Percentiles rank a stretch among this genome's conserved stretches.
phyloP scores from a whole-genome alignment of 331 rosid genomes.

The Rosa hybrid region DNA sequence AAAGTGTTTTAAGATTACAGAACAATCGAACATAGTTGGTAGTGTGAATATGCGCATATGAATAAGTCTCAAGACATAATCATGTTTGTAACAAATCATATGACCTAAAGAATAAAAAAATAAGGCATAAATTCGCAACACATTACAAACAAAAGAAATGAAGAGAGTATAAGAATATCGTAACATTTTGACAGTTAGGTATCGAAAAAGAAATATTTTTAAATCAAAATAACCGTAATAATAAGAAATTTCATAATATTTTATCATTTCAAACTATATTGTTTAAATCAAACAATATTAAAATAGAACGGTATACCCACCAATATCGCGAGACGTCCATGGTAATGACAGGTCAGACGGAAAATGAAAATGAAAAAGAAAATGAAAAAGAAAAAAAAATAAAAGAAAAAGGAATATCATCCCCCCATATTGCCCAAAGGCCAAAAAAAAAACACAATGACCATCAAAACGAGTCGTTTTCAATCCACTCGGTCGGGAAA shows the following conservation, averaged over 20 bases:
- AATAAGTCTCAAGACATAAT: background rate
- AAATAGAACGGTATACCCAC: no score
- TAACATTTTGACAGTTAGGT: no score
- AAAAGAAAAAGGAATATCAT: conserved; percentile 5
- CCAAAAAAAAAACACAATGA: background rate
- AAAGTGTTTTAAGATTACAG: no score
- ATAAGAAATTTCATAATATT: no score
- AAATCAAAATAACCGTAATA: no score
- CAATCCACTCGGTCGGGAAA: conserved; percentile 39
- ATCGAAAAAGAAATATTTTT: no score
- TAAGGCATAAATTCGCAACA: background rate
- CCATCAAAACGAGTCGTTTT: conserved; percentile 42
- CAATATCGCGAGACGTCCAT: background rate
- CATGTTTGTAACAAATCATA: background rate
- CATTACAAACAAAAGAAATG: background rate
- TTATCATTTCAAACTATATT: no score
- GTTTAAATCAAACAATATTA: no score
- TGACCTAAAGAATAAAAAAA: background rate
- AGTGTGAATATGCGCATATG: background rate
- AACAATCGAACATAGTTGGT: no score
- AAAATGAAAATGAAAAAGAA: background rate
- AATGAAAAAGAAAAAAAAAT: background rate
- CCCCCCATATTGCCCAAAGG: conserved; percentile 61
- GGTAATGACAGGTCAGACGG: background rate
- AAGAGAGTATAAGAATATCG: no score